Evolutionary conservation across 345 rosid genomes (phyloP).

Genomic region (Gossypium arboreum): DNA sequence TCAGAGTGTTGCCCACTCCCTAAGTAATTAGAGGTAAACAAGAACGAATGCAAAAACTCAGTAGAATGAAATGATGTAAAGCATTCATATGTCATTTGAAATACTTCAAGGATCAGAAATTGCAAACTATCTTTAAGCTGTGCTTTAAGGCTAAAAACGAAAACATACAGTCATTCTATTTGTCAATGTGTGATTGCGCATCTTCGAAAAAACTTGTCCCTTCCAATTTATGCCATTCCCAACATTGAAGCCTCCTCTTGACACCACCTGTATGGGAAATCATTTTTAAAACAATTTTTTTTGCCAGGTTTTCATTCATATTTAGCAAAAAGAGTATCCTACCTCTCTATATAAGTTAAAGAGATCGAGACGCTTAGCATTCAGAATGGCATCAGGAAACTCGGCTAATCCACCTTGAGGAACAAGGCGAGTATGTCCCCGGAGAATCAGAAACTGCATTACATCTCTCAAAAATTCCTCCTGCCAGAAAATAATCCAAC

Average conservation of each 20-base stretch:
- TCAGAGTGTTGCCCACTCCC: conserved; percentile 98
- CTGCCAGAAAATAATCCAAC: conserved; percentile 37
- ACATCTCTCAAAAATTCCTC: conserved; percentile 98
- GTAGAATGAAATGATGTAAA: neutral
- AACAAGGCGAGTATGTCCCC: conserved; percentile 95
- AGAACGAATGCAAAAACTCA: neutral
- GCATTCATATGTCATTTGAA: neutral
- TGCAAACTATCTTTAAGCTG: neutral
- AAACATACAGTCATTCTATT: conserved; percentile 92
- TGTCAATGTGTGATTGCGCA: conserved; percentile 96
- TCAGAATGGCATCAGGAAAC: conserved; percentile 96
- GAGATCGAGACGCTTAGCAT: conserved; percentile 95
- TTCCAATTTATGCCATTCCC: conserved; percentile 99
- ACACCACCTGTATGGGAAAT: conserved; percentile 69
- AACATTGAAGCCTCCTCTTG: conserved; percentile 98
- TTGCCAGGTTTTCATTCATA: conserved; percentile 10
- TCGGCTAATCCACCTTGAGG: conserved; percentile 93
- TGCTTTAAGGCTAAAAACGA: conserved; percentile 3
- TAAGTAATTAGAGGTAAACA: conserved; percentile 24
- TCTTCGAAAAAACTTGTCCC: conserved; percentile 99
- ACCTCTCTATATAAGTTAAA: conserved; percentile 98
- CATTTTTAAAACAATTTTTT: neutral
- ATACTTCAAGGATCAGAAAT: neutral
- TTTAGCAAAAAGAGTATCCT: conserved; percentile 12
- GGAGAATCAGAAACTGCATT: conserved; percentile 87